Evolutionary conservation across 2,329 filamentous ascomycete species (phyloP).

Genomic region (Beauveria medogensis): DNA sequence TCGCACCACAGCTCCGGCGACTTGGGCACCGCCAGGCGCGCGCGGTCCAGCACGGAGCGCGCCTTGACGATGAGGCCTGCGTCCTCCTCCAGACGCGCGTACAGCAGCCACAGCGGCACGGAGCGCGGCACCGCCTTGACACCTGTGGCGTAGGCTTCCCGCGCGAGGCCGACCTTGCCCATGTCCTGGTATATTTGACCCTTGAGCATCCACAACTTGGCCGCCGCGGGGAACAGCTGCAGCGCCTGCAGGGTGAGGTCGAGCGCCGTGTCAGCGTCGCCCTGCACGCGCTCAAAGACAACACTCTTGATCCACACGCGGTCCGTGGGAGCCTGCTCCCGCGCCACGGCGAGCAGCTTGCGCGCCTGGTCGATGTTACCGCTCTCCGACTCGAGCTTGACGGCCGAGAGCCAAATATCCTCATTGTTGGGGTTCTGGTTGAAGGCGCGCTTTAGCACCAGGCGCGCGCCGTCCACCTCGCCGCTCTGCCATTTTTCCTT

Average conservation of each 20-base stretch:
- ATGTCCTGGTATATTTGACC: constrained; percentile 91
- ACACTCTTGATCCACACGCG: constrained; percentile 96
- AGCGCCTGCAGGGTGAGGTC: constrained; percentile 82
- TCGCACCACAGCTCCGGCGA: constrained; percentile 83
- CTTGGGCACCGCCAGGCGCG: constrained; percentile 79
- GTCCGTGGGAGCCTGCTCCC: constrained; percentile 85
- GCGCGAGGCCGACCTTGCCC: constrained; percentile 70
- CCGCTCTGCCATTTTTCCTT: constrained; percentile 90
- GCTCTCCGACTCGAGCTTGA: constrained; percentile 92
- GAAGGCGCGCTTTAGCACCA: constrained; percentile 83
- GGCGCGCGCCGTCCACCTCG: constrained; percentile 76
- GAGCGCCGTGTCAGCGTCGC: constrained; percentile 70
- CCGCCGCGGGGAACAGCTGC: constrained; percentile 72
- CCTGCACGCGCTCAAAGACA: constrained; percentile 81
- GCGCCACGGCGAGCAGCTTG: constrained; percentile 71
- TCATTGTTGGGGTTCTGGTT: constrained; percentile 94
- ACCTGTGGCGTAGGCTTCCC: constrained; percentile 82
- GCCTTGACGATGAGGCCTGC: constrained; percentile 81
- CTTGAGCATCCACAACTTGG: constrained; percentile 98
- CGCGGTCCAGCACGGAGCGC: constrained; percentile 85
- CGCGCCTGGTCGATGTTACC: constrained; percentile 74
- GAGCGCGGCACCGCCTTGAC: constrained; percentile 80
- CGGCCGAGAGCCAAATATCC: constrained; percentile 93
- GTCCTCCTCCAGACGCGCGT: constrained; percentile 79
- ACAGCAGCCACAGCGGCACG: constrained; percentile 82